phyloP scores from a whole-genome alignment of 2,329 filamentous ascomycete genomes.

The Botryotinia convoluta region DNA sequence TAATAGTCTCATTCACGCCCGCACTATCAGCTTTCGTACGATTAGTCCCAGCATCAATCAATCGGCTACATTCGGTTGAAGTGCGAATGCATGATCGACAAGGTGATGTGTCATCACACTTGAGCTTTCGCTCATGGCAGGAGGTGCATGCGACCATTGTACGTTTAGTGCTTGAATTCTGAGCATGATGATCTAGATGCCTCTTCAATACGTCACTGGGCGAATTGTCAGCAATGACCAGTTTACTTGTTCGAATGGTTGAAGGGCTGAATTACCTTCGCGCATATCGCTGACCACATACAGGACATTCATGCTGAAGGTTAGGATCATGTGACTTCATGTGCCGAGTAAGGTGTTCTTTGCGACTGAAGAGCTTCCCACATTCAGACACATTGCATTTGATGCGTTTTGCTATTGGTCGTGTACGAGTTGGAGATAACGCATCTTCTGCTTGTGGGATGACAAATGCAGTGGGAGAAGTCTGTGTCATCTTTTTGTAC shows the following conservation, averaged over 20 bases:
- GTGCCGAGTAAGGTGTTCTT: constrained; percentile 34
- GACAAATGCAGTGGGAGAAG: constrained; percentile 3
- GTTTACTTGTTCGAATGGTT: neutral
- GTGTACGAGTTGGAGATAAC: neutral
- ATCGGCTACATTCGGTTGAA: constrained; percentile 40
- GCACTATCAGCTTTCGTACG: neutral
- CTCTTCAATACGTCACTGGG: constrained; percentile 31
- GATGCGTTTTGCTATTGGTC: neutral
- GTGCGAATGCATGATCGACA: constrained; percentile 44
- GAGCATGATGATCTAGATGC: constrained; percentile 31
- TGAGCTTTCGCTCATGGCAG: constrained; percentile 47
- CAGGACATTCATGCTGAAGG: constrained; percentile 24
- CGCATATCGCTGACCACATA: constrained; percentile 32
- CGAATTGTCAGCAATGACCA: neutral
- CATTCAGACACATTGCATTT: constrained; percentile 28
- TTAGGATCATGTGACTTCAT: constrained; percentile 28
- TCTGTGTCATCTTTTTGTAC: constrained; percentile 7
- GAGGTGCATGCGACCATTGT: constrained; percentile 45
- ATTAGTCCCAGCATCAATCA: neutral
- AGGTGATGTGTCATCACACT: constrained; percentile 43
- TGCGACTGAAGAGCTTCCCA: constrained; percentile 30
- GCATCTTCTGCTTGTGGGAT: neutral
- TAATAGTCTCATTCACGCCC: neutral
- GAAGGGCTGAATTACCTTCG: constrained; percentile 21
- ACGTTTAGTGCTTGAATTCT: constrained; percentile 32